Evolutionary conservation across 495 filamentous ascomycete genomes (phyloP).

Genomic region (Copromyces sp.): DNA sequence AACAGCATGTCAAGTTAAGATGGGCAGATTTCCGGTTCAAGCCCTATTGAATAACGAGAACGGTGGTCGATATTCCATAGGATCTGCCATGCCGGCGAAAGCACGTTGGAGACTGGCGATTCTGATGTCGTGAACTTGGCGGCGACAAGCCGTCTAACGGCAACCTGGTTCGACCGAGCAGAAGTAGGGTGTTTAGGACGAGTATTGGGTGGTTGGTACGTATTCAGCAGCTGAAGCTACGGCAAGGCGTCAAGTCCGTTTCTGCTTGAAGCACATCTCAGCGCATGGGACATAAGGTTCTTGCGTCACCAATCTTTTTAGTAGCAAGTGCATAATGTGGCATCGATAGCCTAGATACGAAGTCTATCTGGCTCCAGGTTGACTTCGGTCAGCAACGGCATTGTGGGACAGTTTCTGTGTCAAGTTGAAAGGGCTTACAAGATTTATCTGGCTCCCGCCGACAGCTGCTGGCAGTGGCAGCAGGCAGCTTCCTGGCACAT

Average conservation of each 20-base stretch:
- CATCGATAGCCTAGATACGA: not conserved
- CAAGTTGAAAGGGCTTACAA: not conserved
- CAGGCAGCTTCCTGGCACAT: not conserved
- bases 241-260: not conserved
- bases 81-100: not conserved
- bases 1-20: not conserved
- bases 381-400: not conserved
- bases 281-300: not conserved
- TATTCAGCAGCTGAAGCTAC: not conserved
- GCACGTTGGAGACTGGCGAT: not conserved
- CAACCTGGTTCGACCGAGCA: not conserved
- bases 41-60: not conserved
- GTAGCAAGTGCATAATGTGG: not conserved
- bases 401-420: not conserved
- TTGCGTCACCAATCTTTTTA: not conserved
- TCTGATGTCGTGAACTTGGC: not conserved
- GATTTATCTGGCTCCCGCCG: not conserved
- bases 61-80: not conserved
- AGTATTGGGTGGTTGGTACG: not conserved
- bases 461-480: not conserved
- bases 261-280: not conserved
- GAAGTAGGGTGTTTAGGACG: not conserved
- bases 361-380: not conserved
- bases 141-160: not conserved
- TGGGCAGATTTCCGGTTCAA: not conserved